A percentile compares a stretch with the other conserved stretches of the same genome.
Conservation (phyloP, 2,329 filamentous ascomycete species). For the Ophiosphaerella korrae region DNA sequence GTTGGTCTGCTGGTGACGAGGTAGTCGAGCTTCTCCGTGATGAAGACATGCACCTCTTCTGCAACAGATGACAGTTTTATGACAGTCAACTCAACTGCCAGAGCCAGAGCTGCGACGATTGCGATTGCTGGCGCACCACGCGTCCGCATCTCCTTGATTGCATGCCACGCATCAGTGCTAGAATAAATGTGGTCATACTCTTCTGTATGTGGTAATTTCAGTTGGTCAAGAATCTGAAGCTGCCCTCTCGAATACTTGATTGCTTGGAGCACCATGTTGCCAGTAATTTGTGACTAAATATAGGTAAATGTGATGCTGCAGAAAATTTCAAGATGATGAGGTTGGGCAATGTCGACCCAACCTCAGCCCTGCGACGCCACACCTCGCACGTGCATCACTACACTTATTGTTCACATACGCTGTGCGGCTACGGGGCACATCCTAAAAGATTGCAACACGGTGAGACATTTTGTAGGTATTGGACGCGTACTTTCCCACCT, state of each 20-base stretch:
- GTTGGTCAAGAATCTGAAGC: slow-evolving; percentile 80
- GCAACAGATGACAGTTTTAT: slow-evolving; percentile 58
- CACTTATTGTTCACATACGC: too few species aligned
- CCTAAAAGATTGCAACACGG: background rate
- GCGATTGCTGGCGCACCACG: slow-evolving; percentile 91
- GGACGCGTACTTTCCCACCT: background rate
- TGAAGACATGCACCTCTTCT: slow-evolving; percentile 69
- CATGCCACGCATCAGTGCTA: slow-evolving; percentile 77
- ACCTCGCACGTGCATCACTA: slow-evolving; percentile 7
- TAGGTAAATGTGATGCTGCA: background rate
- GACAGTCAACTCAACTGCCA: slow-evolving; percentile 80
- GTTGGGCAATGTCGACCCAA: slow-evolving; percentile 25
- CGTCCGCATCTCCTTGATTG: slow-evolving; percentile 80
- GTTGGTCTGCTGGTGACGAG: slow-evolving; percentile 89
- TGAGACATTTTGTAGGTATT: background rate
- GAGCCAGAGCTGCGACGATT: slow-evolving; percentile 89
- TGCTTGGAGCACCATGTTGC: slow-evolving; percentile 68
- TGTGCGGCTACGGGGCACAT: too few species aligned
- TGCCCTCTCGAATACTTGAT: slow-evolving; percentile 76
- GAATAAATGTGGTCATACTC: slow-evolving; percentile 75
- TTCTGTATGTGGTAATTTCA: slow-evolving; percentile 79
- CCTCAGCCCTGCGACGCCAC: slow-evolving; percentile 14
- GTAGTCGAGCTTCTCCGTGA: slow-evolving; percentile 80
- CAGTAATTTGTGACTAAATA: slow-evolving; percentile 1
- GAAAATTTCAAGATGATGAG: slow-evolving; percentile 29